Evolutionary conservation across 2,329 filamentous ascomycete species (phyloP).

Genomic region (Penicillium sp.): DNA sequence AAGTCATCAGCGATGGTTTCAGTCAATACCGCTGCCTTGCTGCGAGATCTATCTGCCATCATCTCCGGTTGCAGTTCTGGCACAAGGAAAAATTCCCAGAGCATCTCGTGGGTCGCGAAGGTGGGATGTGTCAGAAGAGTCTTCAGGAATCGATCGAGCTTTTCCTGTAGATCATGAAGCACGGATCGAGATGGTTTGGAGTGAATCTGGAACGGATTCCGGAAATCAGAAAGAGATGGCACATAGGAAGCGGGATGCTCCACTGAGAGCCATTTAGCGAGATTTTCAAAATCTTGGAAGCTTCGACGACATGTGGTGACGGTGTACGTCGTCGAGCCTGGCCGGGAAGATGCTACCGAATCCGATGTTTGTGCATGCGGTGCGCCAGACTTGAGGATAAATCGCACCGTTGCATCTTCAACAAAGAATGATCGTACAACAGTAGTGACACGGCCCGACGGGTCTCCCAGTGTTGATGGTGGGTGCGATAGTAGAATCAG

Average conservation of each 20-base stretch:
- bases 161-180: conserved; percentile 81
- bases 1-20: conserved; percentile 90
- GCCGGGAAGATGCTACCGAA: conserved; percentile 37
- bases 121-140: conserved; percentile 86
- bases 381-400: conserved; percentile 91
- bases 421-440: conserved; percentile 96
- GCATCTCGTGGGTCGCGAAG: conserved; percentile 91
- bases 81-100: conserved; percentile 98
- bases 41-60: conserved; percentile 82
- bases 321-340: conserved; percentile 69
- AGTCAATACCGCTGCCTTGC: conserved; percentile 78
- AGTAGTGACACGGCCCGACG: conserved; percentile 80
- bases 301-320: conserved; percentile 92
- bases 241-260: conserved; percentile 97
- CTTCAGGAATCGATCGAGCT: conserved; percentile 83
- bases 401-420: conserved; percentile 88
- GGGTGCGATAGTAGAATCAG: conserved; percentile 77
- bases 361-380: conserved; percentile 51
- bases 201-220: conserved; percentile 89
- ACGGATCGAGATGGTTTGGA: conserved; percentile 86
- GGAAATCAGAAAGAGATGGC: conserved; percentile 71
- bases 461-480: conserved; percentile 50
- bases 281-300: conserved; percentile 84
- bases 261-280: conserved; percentile 76
- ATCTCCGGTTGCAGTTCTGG: conserved; percentile 87